Evolutionary conservation across 2,329 filamentous ascomycete species (phyloP).

Genomic region (Arachnomyces sp.): DNA sequence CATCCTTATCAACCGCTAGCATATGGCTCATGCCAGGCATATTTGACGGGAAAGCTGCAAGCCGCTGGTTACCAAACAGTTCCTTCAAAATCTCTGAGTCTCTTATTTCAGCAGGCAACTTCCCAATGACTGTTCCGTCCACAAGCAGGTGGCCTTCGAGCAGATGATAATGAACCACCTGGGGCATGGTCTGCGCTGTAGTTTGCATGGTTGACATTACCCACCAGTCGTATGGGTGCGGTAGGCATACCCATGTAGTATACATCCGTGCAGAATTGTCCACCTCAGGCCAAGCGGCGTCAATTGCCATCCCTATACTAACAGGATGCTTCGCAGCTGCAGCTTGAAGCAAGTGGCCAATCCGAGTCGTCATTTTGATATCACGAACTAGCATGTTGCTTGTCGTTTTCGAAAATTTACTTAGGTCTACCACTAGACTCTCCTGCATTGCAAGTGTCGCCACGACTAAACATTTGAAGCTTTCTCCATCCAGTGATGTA

Average conservation of each 20-base stretch:
- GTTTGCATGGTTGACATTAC: constrained; percentile 16
- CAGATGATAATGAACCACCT: constrained; percentile 35
- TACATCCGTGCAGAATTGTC: not conserved
- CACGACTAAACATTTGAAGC: constrained; percentile 28
- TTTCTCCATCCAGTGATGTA: not conserved
- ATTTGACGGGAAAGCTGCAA: constrained; percentile 47
- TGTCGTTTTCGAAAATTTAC: constrained; percentile 24
- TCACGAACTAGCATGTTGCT: constrained; percentile 38
- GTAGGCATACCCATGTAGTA: not conserved
- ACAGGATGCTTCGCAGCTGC: constrained; percentile 26
- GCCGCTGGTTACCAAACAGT: constrained; percentile 48
- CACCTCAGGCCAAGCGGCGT: not conserved
- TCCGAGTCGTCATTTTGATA: constrained; percentile 30
- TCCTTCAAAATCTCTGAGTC: constrained; percentile 41
- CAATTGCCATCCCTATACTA: not conserved
- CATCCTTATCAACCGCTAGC: constrained; percentile 29
- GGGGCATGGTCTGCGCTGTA: constrained; percentile 18
- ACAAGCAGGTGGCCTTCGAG: constrained; percentile 44
- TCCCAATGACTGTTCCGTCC: constrained; percentile 43
- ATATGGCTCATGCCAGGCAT: constrained; percentile 49
- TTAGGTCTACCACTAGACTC: constrained; percentile 33
- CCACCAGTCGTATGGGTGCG: not conserved
- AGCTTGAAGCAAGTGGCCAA: constrained; percentile 24
- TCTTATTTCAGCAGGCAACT: constrained; percentile 46
- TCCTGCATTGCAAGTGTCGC: constrained; percentile 43